Evolutionary conservation across 371 early-diverging fungal species (phyloP), one percentile per base, ranked within the genome.

Genomic region (Hamiltosporidium tvaerminnensis): DNA sequence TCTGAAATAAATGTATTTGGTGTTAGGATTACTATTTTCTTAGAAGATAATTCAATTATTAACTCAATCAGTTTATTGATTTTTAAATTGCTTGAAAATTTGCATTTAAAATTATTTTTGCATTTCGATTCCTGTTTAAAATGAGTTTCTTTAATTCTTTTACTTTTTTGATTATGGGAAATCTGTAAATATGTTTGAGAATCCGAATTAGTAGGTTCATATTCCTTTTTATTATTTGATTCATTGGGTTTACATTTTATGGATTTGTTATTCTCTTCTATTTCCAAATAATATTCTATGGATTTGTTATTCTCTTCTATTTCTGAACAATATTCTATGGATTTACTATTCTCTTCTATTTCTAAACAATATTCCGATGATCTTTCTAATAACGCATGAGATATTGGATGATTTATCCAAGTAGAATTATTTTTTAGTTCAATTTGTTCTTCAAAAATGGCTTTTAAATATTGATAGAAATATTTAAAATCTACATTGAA

Each of bases 381-480:
- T 59, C 38, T 54, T 9, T 72, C 66, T 16, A 62, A 16, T 7
- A 68, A 57, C 7, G 60, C 47, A 61, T 50, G 49, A 3, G 55
- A 53, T 36, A 35, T 30, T 32, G 14, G 7, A 33, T 30, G 14
- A 47, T 64, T 64, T 48, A 66, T 48, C 69, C 70, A 69, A 10
- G 65, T 63, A 36, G 66, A 50, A 33, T 61, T 50, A 44, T 64
- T 53, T 49, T 56, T 57, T 2, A 61, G 16, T 16, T 63, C 57
- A 0, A 64, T 47, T 57, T 67, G 65, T 38, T 63, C 49, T 35
- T 59, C 47, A 16, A 61, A 38, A 10, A 72, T 66, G 1, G 9
- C 54, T 36, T 61, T 57, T 16, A 61, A 61, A 36, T 44, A 58
- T 36, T 54, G 36, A 23, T 55, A 68, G 47, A 62, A 59, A 47